Conservation (phyloP, 192 early-diverging fungal species). For the Coemansia interrupta region DNA sequence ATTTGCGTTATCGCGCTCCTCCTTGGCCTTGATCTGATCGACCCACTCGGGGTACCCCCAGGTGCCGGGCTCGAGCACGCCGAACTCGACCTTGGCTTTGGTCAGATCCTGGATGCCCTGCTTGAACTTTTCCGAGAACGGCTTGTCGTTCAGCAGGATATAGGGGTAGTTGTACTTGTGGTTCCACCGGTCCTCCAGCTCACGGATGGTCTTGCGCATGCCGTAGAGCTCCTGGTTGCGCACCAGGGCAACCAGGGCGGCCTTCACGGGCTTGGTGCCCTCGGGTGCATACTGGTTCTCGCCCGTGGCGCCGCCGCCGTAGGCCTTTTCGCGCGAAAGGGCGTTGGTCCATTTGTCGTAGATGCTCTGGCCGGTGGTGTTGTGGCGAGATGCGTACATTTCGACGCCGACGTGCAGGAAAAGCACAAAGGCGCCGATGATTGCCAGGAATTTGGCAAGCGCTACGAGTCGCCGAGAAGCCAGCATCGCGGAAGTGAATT, state of each 20-base stretch:
- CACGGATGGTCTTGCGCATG: constrained; percentile 54
- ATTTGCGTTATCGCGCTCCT: constrained; percentile 21
- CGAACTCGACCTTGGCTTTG: constrained; percentile 35
- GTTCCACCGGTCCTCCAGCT: constrained; percentile 74
- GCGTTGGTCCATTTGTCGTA: constrained; percentile 31
- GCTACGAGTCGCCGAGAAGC: constrained; percentile 26
- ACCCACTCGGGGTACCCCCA: constrained; percentile 52
- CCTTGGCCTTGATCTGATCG: constrained; percentile 36
- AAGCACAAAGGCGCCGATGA: constrained; percentile 29
- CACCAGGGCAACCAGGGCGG: constrained; percentile 62
- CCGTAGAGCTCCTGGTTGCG: constrained; percentile 64
- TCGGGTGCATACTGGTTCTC: constrained; percentile 18
- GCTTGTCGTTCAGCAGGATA: constrained; percentile 74
- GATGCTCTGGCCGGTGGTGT: constrained; percentile 25
- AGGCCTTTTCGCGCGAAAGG: constrained; percentile 8
- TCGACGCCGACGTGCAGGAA: constrained; percentile 32
- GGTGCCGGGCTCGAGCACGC: constrained; percentile 25
- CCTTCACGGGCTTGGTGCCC: constrained; percentile 45
- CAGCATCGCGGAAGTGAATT: not conserved
- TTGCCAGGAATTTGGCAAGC: constrained; percentile 28
- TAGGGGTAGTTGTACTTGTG: constrained; percentile 72
- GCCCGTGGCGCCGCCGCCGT: constrained; percentile 14
- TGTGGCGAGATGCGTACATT: constrained; percentile 32
- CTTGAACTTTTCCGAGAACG: constrained; percentile 68
- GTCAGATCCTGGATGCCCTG: constrained; percentile 41